Evolutionary conservation across 2,329 filamentous ascomycete species (phyloP), one percentile per base, ranked within the genome.

Genomic region (Diaporthe humulicola): DNA sequence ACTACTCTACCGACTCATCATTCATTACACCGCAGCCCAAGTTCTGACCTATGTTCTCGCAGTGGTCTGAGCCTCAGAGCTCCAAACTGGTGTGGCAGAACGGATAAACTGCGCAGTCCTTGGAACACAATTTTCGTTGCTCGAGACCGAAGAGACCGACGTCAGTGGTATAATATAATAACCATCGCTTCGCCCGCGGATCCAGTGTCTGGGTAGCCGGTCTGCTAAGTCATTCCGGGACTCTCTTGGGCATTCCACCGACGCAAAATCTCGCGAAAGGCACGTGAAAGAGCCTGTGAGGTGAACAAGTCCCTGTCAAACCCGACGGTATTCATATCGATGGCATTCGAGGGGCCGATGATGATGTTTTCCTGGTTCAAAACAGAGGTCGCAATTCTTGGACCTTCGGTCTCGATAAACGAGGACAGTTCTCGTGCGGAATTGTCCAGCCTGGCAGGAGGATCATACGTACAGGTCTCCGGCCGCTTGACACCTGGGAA

Each of bases 401-500:
- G 30, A 14, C 45, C 70, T 50, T 72, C 57, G 25, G 22, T 56
- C 17, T 64, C 33, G 0, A 72, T 15, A 30, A 61, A 54, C 2
- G 45, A 25, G 7, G 25, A 42, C 56, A 71, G 19, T 8, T 33
- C 69, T 22, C 48, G 70, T 28, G 28, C 42, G 6, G 48, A 33
- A 52, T 38, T 22, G 52, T 71, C 28, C 25, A 71, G 40, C 1
- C 50, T 33, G 42, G n/a, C 54, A 19, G 30, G 38, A 15, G 52
- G 40, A 61, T 71, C 70, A n/a, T 50, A 71, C 14, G 56, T 61
- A 19, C 30, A 30, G 38, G n/a, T 61, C 14, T 9, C 17, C 12
- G 70, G 70, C 5, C 40, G 70, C 48, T 40, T 19, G 28, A 54
- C n/a, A 8, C 25, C 70, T 10, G 70, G 70, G 28, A 61, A 71